A percentile compares a stretch with the other conserved stretches of the same genome.
Conservation (phyloP, 164 flowering plant species). For the Taxillus chinensis region DNA sequence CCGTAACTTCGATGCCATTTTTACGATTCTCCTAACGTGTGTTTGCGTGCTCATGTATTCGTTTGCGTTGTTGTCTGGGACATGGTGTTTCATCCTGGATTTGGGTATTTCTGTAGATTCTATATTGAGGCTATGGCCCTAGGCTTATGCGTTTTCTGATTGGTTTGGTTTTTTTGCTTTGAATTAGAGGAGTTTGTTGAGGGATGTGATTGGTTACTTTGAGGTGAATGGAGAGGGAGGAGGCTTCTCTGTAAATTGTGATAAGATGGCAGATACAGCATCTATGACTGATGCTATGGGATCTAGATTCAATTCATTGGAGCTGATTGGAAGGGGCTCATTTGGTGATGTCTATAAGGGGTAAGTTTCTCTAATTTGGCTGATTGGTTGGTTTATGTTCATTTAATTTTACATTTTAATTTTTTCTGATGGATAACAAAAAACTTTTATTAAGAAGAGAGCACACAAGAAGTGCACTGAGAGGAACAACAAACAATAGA, state of each 20-base stretch:
- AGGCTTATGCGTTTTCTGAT: too few species aligned
- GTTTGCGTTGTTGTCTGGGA: too few species aligned
- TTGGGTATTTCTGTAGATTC: too few species aligned
- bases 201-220: slow-evolving; percentile 1
- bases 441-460: too few species aligned
- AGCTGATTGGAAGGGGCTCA: slow-evolving; percentile 93
- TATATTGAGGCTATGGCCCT: too few species aligned
- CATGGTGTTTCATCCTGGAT: too few species aligned
- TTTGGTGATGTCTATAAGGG: slow-evolving; percentile 97
- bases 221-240: slow-evolving; percentile 2
- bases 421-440: neutral
- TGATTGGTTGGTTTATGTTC: neutral
- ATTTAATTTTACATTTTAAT: neutral
- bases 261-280: slow-evolving; percentile 59
- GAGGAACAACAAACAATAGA: too few species aligned
- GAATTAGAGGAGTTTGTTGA: slow-evolving; percentile 1
- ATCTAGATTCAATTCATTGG: slow-evolving; percentile 62
- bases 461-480: too few species aligned
- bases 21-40: too few species aligned
- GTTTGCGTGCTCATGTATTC: too few species aligned
- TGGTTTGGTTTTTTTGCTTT: neutral
- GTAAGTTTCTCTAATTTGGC: slow-evolving; percentile 24
- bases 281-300: slow-evolving; percentile 61
- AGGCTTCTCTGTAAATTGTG: slow-evolving; percentile 3
- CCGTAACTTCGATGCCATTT: too few species aligned